Percentiles rank a stretch among this genome's conserved stretches.
Conservation (phyloP, 2,329 filamentous ascomycete genomes). For the Phaeomoniella chlamydospora region DNA sequence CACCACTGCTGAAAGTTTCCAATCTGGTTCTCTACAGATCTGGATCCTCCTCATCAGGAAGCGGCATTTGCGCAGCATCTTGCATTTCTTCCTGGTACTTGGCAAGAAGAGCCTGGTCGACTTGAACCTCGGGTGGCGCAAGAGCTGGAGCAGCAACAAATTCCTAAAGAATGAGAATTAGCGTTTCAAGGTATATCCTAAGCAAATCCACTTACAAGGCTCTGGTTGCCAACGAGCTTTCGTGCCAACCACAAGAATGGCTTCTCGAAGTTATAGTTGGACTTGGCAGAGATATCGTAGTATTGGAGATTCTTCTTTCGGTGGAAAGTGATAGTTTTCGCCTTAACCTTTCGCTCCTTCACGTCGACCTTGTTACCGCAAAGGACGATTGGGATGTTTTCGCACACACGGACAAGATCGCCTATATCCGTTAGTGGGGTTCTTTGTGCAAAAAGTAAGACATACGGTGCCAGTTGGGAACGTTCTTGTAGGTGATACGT, state of each 20-base stretch:
- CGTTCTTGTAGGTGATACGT: slow-evolving; percentile 99
- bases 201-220: slow-evolving; percentile 45
- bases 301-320: slow-evolving; percentile 99
- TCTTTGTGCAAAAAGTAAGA: slow-evolving; percentile 13
- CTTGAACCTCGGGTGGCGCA: slow-evolving; percentile 79
- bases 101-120: slow-evolving; percentile 69
- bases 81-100: slow-evolving; percentile 84
- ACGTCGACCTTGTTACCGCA: slow-evolving; percentile 99
- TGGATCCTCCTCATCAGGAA: slow-evolving; percentile 88
- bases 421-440: slow-evolving; percentile 36
- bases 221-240: slow-evolving; percentile 92
- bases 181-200: slow-evolving; percentile 3
- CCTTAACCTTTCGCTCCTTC: slow-evolving; percentile 99
- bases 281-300: slow-evolving; percentile 99
- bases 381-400: slow-evolving; percentile 97
- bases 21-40: slow-evolving; percentile 30
- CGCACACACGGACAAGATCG: slow-evolving; percentile 96
- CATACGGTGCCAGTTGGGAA: slow-evolving; percentile 99
- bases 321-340: slow-evolving; percentile 99
- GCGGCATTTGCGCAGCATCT: slow-evolving; percentile 63
- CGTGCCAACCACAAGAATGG: slow-evolving; percentile 98
- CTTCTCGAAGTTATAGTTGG: slow-evolving; percentile 99
- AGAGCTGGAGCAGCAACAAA: slow-evolving; percentile 93
- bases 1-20: not conserved
- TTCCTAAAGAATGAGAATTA: slow-evolving; percentile 43